Conservation (phyloP, 2,329 filamentous ascomycete species). For the Rutstroemia sp. region DNA sequence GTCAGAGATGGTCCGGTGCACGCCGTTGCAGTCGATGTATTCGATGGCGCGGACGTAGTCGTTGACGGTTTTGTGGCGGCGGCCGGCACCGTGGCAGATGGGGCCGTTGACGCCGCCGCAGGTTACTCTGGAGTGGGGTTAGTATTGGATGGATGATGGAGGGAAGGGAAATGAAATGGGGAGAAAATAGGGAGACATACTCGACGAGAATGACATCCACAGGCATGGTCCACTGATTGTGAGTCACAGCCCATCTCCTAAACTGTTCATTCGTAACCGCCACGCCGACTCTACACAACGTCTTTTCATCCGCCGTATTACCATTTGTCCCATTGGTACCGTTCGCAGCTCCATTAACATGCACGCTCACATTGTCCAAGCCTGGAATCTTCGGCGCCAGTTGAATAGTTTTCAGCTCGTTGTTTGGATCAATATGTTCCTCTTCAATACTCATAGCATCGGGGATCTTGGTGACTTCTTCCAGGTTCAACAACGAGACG, state of each 20-base stretch:
- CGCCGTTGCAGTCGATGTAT: constrained; percentile 40
- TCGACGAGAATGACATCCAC: constrained; percentile 41
- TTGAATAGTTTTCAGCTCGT: constrained; percentile 9
- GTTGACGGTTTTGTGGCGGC: constrained; percentile 35
- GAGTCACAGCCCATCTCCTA: constrained; percentile 36
- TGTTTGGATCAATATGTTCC: not conserved
- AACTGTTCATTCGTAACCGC: constrained; percentile 40
- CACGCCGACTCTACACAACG: constrained; percentile 34
- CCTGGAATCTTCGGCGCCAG: constrained; percentile 3
- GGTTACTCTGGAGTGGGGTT: constrained; percentile 31
- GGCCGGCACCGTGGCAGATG: constrained; percentile 41
- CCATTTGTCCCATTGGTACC: not conserved
- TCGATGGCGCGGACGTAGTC: constrained; percentile 41
- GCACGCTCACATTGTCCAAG: not conserved
- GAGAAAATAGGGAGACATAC: constrained; percentile 11
- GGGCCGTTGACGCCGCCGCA: constrained; percentile 38
- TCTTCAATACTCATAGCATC: constrained; percentile 29
- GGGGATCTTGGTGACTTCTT: constrained; percentile 32
- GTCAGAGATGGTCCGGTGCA: constrained; percentile 34
- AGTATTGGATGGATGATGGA: not conserved
- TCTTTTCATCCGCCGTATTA: constrained; percentile 22
- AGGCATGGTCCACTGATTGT: constrained; percentile 35
- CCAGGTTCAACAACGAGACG: constrained; percentile 36
- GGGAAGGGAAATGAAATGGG: not conserved
- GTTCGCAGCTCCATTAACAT: not conserved